Base-by-base conservation (phyloP, 352 stramenopile genomes). In the Phytophthora nicotianae region DNA sequence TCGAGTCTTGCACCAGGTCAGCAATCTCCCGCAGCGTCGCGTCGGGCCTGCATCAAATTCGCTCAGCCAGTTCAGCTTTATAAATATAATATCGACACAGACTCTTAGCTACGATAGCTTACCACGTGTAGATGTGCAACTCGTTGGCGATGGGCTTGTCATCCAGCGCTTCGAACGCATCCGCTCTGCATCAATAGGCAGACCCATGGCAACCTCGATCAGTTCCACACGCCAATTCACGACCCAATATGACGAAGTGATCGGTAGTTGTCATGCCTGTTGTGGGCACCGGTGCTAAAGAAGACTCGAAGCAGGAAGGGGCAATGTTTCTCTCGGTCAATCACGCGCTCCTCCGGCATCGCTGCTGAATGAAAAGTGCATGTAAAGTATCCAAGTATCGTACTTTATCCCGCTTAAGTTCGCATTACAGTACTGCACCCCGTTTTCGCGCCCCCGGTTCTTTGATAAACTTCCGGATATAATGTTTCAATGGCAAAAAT, bases 81-180 rank as follows among this genome's bases (percentile, higher is more conserved):
- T 2, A 52, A 11, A 16, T 35, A 10, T 5, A 45, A 14, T 29
- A 59, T 5, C 14, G 20, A 6, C 17, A 33, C 3, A n/a, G 35
- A n/a, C 24, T 7, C 11, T 24, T 21, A n/a, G 13, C 10, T 48
- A 7, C 7, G 0, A 16, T 27, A 33, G 27, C 49, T 37, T 63
- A 89, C 80, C 83, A 92, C 21, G 79, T 89, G 70, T 92, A 90
- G 49, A 90, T 81, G 47, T 92, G 81, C 24, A 89, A 65, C 46
- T 92, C 83, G 29, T 87, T 86, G 13, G 64, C 46, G 23, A 89
- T 73, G 19, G 83, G 70, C 3, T 71, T 75, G 13, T 85, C 67
- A 13, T 84, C 65, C 60, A 88, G 48, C n/a, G 59, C 56, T 40
- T 89, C 80, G 41, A 81, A 92, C 19, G 65, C 77, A 58, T 90